Evolutionary conservation across 78 protist species (phyloP).

Genomic region (Dictyostelium capitatum): DNA sequence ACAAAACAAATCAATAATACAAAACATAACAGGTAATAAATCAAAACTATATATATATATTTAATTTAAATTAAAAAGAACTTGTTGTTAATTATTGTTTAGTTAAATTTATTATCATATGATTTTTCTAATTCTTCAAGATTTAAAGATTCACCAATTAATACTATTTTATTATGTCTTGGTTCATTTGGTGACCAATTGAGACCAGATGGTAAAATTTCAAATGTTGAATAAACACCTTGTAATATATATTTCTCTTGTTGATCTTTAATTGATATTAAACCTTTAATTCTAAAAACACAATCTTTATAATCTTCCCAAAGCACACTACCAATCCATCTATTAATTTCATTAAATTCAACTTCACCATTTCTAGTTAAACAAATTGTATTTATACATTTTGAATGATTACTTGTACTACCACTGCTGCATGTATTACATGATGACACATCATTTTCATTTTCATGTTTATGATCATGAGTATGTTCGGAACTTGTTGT

Average conservation of each 20-base stretch:
- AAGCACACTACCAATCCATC: conserved; percentile 63
- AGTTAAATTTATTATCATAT: not conserved
- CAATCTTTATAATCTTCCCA: conserved; percentile 55
- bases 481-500: not conserved
- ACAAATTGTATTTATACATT: conserved; percentile 55
- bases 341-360: conserved; percentile 6
- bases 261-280: conserved; percentile 34
- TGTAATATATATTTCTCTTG: conserved; percentile 53
- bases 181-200: conserved; percentile 19
- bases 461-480: conserved; percentile 25
- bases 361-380: conserved; percentile 12
- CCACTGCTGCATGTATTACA: not conserved
- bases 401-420: conserved; percentile 15
- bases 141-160: conserved; percentile 57
- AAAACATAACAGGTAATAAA: not conserved
- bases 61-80: not conserved
- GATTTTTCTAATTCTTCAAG: conserved; percentile 18
- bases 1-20: not conserved
- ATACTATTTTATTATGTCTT: conserved; percentile 35
- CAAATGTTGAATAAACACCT: conserved; percentile 80
- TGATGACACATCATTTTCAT: not conserved
- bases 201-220: conserved; percentile 37
- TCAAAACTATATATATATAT: not conserved
- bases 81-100: not conserved
- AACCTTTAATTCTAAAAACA: conserved; percentile 54